Conservation (phyloP, 163 green algal species). For the Prototheca wickerhamii region DNA sequence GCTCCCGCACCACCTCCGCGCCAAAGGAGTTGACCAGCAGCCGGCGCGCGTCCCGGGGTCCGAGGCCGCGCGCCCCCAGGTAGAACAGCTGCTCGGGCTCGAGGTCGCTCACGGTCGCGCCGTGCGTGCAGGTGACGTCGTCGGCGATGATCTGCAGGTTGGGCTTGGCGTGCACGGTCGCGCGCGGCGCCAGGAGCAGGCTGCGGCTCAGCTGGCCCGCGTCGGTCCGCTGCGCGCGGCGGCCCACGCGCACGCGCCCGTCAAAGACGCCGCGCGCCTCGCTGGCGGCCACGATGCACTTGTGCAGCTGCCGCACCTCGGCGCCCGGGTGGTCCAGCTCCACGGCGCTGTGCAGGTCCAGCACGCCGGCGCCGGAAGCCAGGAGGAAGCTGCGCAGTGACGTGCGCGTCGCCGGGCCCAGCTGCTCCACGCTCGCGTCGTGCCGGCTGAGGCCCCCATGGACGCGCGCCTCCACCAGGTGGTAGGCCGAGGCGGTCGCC, state of each 20-base stretch:
- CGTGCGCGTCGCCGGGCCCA: slow-evolving; percentile 52
- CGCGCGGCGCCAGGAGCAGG: slow-evolving; percentile 83
- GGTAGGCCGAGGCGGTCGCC: slow-evolving; percentile 49
- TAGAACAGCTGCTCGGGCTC: slow-evolving; percentile 97
- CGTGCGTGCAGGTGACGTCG: slow-evolving; percentile 98
- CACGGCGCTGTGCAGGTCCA: slow-evolving; percentile 40
- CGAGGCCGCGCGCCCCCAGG: slow-evolving; percentile 85
- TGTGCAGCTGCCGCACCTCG: slow-evolving; percentile 87
- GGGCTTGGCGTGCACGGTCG: slow-evolving; percentile 94
- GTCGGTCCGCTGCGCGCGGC: slow-evolving; percentile 89
- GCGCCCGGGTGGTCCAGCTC: slow-evolving; percentile 77
- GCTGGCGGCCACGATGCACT: slow-evolving; percentile 80
- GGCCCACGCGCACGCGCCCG: slow-evolving; percentile 85
- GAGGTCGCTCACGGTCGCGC: slow-evolving; percentile 89
- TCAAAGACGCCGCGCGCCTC: slow-evolving; percentile 86
- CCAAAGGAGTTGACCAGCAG: slow-evolving; percentile 92
- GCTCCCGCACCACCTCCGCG: slow-evolving; percentile 58
- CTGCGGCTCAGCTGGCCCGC: slow-evolving; percentile 93
- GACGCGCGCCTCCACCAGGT: slow-evolving; percentile 65
- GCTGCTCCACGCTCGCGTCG: slow-evolving; percentile 69
- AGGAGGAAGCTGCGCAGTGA: slow-evolving; percentile 28
- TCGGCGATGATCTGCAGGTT: slow-evolving; percentile 98
- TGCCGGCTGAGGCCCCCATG: slow-evolving; percentile 72
- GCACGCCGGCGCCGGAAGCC: neutral
- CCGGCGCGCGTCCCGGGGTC: slow-evolving; percentile 52